Evolutionary conservation across 139 green algal species (phyloP).

Genomic region (Closterium sp.): DNA sequence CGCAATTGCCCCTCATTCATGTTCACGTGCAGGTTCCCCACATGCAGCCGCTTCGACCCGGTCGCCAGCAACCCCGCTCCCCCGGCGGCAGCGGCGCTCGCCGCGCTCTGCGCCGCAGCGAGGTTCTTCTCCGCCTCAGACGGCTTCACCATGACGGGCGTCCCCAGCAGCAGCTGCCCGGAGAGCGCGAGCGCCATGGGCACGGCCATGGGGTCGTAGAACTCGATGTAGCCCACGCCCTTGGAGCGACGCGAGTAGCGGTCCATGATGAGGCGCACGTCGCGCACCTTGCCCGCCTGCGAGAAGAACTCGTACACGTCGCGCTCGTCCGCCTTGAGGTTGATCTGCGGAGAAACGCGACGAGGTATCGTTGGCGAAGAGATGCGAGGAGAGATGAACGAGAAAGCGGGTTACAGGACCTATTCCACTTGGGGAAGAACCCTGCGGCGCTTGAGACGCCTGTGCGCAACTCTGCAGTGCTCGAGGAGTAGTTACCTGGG

Average conservation of each 20-base stretch:
- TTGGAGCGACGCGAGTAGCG: constrained; percentile 84
- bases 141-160: constrained; percentile 90
- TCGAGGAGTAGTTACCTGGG: background rate
- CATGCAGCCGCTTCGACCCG: constrained; percentile 33
- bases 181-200: constrained; percentile 79
- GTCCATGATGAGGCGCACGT: constrained; percentile 90
- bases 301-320: constrained; percentile 51
- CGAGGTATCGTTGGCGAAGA: background rate
- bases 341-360: constrained; percentile 29
- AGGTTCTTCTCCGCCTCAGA: constrained; percentile 89
- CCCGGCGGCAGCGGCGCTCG: background rate
- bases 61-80: background rate
- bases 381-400: background rate
- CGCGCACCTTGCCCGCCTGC: constrained; percentile 37
- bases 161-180: constrained; percentile 76
- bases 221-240: constrained; percentile 96
- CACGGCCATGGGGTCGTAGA: constrained; percentile 53
- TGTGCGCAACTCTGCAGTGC: background rate
- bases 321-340: constrained; percentile 39
- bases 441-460: too few species aligned
- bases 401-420: too few species aligned
- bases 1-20: constrained; percentile 49
- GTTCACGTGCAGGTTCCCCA: constrained; percentile 59
- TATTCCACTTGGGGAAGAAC: too few species aligned
- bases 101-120: constrained; percentile 65